These are phyloP conservation scores for Domatiomyces catenatus DNA, from an alignment of 2,329 filamentous ascomycete genomes.

Conservation along the genomic window DNA sequence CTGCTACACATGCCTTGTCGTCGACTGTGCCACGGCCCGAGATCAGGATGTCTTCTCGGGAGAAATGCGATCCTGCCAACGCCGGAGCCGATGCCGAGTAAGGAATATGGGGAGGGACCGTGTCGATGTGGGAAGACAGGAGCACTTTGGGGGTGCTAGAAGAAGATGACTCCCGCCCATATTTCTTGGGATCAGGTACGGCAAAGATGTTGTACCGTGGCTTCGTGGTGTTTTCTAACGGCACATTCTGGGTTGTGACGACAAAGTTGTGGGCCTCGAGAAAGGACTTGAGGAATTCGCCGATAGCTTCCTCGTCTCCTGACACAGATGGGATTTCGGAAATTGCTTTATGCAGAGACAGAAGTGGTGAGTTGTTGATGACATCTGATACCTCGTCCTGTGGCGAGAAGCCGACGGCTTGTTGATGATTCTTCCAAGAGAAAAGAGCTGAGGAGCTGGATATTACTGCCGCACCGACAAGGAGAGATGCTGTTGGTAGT, in stretches of 20 bases:
- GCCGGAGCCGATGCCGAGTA: constrained; percentile 28
- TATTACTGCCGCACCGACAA: neutral
- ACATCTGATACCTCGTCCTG: constrained; percentile 21
- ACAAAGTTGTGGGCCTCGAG: constrained; percentile 46
- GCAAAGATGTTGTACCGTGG: constrained; percentile 64
- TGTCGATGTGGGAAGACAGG: constrained; percentile 65
- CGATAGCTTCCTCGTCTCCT: constrained; percentile 52
- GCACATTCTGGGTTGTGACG: constrained; percentile 42
- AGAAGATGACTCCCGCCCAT: constrained; percentile 5
- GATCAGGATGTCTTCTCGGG: constrained; percentile 23
- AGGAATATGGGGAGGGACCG: constrained; percentile 36
- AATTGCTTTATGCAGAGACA: constrained; percentile 61
- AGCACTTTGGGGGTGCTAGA: constrained; percentile 22
- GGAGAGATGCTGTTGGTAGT: neutral
- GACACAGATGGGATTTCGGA: constrained; percentile 58
- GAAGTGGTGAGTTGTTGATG: constrained; percentile 36
- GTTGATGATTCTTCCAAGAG: neutral
- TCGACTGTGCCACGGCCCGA: constrained; percentile 32
- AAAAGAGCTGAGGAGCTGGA: neutral
- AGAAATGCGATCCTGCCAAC: constrained; percentile 23
- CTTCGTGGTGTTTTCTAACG: constrained; percentile 17
- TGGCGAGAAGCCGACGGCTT: neutral
- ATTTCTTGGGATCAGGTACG: constrained; percentile 29
- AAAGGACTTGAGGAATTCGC: constrained; percentile 52
- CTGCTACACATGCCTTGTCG: constrained; percentile 32